Base-by-base conservation (phyloP, 202 grass and related monocot species). In the Carex sylvatica region DNA sequence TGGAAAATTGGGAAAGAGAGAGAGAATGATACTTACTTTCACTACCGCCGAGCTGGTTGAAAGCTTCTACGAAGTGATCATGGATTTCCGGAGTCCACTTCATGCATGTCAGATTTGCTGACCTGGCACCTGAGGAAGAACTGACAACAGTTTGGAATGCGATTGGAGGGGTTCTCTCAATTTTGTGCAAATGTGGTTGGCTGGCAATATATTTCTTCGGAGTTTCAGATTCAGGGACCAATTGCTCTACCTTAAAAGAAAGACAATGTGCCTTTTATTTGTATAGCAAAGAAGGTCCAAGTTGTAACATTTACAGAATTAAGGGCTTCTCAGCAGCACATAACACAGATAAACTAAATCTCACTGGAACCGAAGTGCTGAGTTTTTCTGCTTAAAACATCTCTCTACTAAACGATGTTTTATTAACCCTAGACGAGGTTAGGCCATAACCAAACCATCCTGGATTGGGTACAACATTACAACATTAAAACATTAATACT, bases 41-140 rank as follows among this genome's bases (percentile, higher is more conserved):
- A 66, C 62, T 80, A 9, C 90, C 85, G 77, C 90, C 87, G 28
- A 89, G 90, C 23, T 79, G 85, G 22, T 90, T 88, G 12, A 92
- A 42, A 52, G 85, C 85, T 18, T 92, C 88, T 84, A 84, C 51
- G 36, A 90, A 90, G 55, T 79, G 67, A 60, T 90, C 91, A 81
- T 92, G 87, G 33, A 92, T 68, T 59, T 92, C 85, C 8, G 35
- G 76, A 31, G 79, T 88, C 87, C 87, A 92, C 6, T 83, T 83
- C 79, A 81, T 83, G 18, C 74, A 58, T 33, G 61, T 59, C 5
- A 22, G 22, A 26, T 69, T 69, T 69, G 16, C 63, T 5, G 63
- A 55, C 4, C 2, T 33, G 8, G 22, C 26, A 35, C 40, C 19
- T 56, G 46, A 64, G 22, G 60, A 67, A 61, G 49, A 33, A 53